A percentile compares a stretch with the other conserved stretches of the same genome.
Evolutionary conservation across 2,329 filamentous ascomycete genomes (phyloP).

Genomic region (Cercospora citrullina): DNA sequence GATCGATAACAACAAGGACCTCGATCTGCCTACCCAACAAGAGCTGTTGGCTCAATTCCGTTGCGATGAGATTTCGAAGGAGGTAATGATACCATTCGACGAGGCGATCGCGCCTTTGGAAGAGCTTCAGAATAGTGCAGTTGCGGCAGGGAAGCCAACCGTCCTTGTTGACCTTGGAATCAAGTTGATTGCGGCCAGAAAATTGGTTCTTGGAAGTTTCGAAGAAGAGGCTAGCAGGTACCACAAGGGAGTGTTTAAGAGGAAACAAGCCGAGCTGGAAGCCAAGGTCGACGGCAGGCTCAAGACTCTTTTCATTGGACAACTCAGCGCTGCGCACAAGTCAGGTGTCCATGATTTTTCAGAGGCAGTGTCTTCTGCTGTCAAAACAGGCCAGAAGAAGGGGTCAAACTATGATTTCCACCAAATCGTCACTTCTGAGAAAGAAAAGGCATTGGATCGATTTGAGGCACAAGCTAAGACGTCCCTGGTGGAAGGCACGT

Average conservation of each 20-base stretch:
- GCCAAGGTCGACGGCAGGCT: slow-evolving; percentile 83
- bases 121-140: slow-evolving; percentile 75
- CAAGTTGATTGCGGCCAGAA: slow-evolving; percentile 70
- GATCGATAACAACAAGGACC: slow-evolving; percentile 97
- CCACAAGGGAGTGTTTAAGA: slow-evolving; percentile 89
- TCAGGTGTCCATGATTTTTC: slow-evolving; percentile 79
- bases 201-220: slow-evolving; percentile 77
- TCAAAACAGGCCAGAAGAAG: slow-evolving; percentile 91
- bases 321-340: slow-evolving; percentile 86
- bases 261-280: slow-evolving; percentile 83
- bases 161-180: slow-evolving; percentile 74
- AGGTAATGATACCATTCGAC: slow-evolving; percentile 84
- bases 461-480: slow-evolving; percentile 76
- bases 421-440: slow-evolving; percentile 84
- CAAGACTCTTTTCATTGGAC: slow-evolving; percentile 84
- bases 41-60: slow-evolving; percentile 95
- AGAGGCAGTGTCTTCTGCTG: slow-evolving; percentile 79
- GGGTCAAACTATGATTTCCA: slow-evolving; percentile 91
- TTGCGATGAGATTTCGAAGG: slow-evolving; percentile 92
- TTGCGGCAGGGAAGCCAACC: slow-evolving; percentile 68
- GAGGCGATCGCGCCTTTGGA: slow-evolving; percentile 79
- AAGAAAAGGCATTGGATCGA: slow-evolving; percentile 68
- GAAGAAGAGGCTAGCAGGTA: slow-evolving; percentile 89
- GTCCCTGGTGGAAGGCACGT: slow-evolving; percentile 72
- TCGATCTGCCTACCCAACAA: slow-evolving; percentile 95